These are phyloP conservation scores for Furcasterigmium furcatum DNA, from an alignment of 2,329 filamentous ascomycete genomes.

Conservation along the genomic window DNA sequence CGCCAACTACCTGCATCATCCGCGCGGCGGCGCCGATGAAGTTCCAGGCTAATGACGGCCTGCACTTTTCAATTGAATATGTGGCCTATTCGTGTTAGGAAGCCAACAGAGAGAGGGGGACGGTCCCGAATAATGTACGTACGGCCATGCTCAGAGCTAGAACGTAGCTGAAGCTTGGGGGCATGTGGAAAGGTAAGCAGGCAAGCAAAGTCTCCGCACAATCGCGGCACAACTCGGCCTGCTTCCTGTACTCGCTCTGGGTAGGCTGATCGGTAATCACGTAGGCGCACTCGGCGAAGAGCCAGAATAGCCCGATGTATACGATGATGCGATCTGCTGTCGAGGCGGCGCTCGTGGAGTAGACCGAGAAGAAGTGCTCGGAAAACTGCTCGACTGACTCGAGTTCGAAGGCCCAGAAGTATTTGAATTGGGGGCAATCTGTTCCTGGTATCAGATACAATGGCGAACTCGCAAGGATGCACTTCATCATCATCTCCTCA, in stretches of 20 bases:
- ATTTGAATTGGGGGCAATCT: constrained; percentile 4
- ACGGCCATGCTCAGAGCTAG: constrained; percentile 12
- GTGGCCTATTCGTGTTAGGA: constrained; percentile 3
- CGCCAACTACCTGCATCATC: constrained; percentile 15
- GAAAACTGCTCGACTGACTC: constrained; percentile 9
- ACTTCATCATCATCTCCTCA: no score
- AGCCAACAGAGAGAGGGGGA: background rate
- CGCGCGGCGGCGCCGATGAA: constrained; percentile 16
- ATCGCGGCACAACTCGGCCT: constrained; percentile 11
- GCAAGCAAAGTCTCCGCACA: constrained; percentile 17
- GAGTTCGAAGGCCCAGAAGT: constrained; percentile 6
- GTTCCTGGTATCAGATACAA: background rate
- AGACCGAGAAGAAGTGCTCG: constrained; percentile 15
- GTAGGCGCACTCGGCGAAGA: constrained; percentile 14
- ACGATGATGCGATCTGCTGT: constrained; percentile 16
- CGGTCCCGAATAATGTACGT: background rate
- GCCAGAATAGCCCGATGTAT: constrained; percentile 13
- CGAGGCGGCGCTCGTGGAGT: constrained; percentile 10
- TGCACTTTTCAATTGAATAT: constrained; percentile 15
- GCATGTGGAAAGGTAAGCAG: constrained; percentile 14
- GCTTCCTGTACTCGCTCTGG: constrained; percentile 9
- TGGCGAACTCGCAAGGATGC: no score
- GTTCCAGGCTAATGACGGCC: constrained; percentile 15
- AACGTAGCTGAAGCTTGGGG: constrained; percentile 10
- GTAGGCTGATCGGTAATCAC: background rate